Evolutionary conservation across 2,329 filamentous ascomycete genomes (phyloP), one percentile per base, ranked within the genome.

Genomic region (Paraphoma chrysanthemicola): DNA sequence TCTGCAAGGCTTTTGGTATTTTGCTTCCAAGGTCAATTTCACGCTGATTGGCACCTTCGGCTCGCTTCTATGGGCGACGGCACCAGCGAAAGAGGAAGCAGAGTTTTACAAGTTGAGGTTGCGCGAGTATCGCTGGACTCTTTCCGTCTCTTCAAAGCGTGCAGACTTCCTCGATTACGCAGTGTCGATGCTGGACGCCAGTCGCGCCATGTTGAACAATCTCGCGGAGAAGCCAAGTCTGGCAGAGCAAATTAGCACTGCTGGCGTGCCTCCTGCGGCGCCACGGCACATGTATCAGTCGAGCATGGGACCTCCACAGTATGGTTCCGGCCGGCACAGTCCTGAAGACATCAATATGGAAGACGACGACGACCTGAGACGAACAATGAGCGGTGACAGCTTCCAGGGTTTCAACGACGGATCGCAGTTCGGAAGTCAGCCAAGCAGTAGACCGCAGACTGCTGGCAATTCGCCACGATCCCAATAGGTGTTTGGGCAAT

Each of bases 41-140:
- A 93, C 94, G 0, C 83, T 98, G 10, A 97, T 98, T 69, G 93
- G 93, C 53, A 97, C 93, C 0, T 98, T 98, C 74, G 94, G 93
- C 3, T 91, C 91, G 12, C 82, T 98, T 10, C 85, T 98, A 3
- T 94, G 92, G 86, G 92, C 93, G 9, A 97, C 93, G 0, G 91
- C 91, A 0, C 92, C 92, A 0, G 92, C 91, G 0, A 85, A 88
- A 47, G 93, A 97, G 73, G 94, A 98, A 76, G 92, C 91, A 0
- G 92, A 95, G 31, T 98, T 96, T 84, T 99, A 98, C 78, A 88
- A 91, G 38, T 85, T 91, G 11, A 84, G 94, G 1, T 79, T 98
- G 18, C 89, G 88, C 57, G 94, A 99, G 78, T 98, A 97, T 73
- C 86, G 92, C 48, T 99, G 94, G 94, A 97, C 94, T 9, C 82